Conservation (phyloP, 495 filamentous ascomycete species). For the Xylona heveae region DNA sequence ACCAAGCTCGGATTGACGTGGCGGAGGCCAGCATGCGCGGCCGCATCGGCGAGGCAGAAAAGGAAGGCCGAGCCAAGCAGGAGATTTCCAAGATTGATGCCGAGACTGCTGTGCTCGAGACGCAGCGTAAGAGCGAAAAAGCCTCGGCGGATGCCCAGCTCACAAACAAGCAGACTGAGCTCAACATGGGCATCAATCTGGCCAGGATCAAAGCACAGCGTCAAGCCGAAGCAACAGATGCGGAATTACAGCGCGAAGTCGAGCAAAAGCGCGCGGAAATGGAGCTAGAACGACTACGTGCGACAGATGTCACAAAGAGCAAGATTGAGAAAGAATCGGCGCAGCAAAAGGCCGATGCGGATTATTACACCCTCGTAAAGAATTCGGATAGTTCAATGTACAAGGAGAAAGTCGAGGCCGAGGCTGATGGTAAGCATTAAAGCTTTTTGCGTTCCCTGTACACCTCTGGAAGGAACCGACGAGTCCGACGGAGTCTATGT, state of each 20-base stretch:
- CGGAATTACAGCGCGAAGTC: slow-evolving; percentile 54
- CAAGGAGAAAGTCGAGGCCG: slow-evolving; percentile 29
- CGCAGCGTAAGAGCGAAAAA: slow-evolving; percentile 60
- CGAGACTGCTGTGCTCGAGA: slow-evolving; percentile 61
- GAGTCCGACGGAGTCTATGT: too few relatives aligned
- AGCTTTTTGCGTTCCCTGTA: too few relatives aligned
- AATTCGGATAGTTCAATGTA: slow-evolving; percentile 11
- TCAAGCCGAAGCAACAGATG: slow-evolving; percentile 46
- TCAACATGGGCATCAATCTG: slow-evolving; percentile 48
- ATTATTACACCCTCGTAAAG: slow-evolving; percentile 7
- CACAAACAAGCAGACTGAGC: slow-evolving; percentile 42
- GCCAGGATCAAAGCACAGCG: slow-evolving; percentile 49
- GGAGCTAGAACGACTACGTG: slow-evolving; percentile 57
- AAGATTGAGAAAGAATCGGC: slow-evolving; percentile 49
- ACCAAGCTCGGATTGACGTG: slow-evolving; percentile 60
- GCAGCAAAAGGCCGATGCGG: slow-evolving; percentile 35
- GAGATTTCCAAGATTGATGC: slow-evolving; percentile 69
- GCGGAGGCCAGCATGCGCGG: slow-evolving; percentile 59
- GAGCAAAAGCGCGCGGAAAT: slow-evolving; percentile 53
- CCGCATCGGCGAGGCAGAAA: slow-evolving; percentile 60
- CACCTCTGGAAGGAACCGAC: too few relatives aligned
- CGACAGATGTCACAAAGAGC: slow-evolving; percentile 55
- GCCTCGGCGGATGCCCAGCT: slow-evolving; percentile 52
- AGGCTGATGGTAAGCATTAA: slow-evolving; percentile 21
- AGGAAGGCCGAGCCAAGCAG: slow-evolving; percentile 53